Base-by-base conservation (phyloP, 331 rosid genomes). In the Ulmus americana region DNA sequence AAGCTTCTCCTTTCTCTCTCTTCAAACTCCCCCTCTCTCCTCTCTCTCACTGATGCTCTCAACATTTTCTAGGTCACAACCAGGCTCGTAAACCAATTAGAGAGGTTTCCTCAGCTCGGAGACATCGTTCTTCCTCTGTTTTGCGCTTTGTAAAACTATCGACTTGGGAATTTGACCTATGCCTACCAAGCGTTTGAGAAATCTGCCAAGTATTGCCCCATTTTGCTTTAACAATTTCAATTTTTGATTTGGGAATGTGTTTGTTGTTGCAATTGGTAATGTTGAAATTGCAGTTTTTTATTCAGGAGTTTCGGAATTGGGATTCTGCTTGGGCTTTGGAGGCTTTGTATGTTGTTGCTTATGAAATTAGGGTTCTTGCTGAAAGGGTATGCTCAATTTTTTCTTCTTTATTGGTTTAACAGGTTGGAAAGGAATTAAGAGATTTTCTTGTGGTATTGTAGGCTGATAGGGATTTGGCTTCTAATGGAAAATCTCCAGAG, bases 291-390 rank as follows among this genome's bases (percentile, higher is more conserved):
- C 95, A 92, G 98, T 80, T 95, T 86, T 92, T 92, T 75, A 84
- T 86, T 55, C 97, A 83, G 86, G 98, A 92, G 73, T 87, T 89
- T 81, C 79, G 98, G 46, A 87, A 85, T 69, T 92, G 98, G 97
- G 98, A 92, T 53, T 83, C 97, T 1, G 91, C 94, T 0, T 92
- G 97, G 98, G 97, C 98, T 53, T 60, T 92, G 74, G 91, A 87
- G 46, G 95, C 95, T 20, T 54, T 92, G 70, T 87, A 80, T 65
- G 91, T 73, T 15, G 61, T 92, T 68, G 95, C 83, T 69, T 89
- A 89, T 55, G 87, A 89, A 42, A 76, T 86, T 82, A 88, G 97
- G 88, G 85, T 92, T 73, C 87, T 88, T 58, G 96, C 97, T 1
- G 96, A 88, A 72, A 84, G 82, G 83, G 96, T 91, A 59, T 58